A percentile compares a stretch with the other conserved stretches of the same genome.
phyloP scores from a whole-genome alignment of 2,329 filamentous ascomycete genomes.

The Aspergillus sp. region DNA sequence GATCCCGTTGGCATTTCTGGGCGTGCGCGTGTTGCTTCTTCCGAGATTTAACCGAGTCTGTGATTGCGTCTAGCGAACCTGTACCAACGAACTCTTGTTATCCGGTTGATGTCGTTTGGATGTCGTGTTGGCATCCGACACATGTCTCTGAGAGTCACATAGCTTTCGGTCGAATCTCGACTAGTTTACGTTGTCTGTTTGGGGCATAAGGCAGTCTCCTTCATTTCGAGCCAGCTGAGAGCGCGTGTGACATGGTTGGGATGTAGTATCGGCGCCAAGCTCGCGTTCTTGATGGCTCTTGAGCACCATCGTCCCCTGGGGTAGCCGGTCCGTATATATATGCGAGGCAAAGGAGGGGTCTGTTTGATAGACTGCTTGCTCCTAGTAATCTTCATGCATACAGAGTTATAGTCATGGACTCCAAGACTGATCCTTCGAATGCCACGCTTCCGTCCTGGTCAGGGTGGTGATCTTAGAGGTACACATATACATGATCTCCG shows the following conservation, averaged over 20 bases:
- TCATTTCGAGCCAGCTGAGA: neutral
- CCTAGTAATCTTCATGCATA: neutral
- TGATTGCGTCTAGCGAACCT: neutral
- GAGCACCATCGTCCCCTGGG: neutral
- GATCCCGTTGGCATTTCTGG: conserved; percentile 10
- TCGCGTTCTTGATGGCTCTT: neutral
- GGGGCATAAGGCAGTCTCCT: neutral
- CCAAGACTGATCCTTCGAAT: too few relatives aligned
- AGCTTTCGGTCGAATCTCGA: conserved; percentile 5
- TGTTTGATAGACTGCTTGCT: neutral
- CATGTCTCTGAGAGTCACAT: neutral
- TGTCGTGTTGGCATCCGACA: neutral
- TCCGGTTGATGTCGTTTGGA: neutral
- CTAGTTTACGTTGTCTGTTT: neutral
- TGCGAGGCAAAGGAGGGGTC: neutral
- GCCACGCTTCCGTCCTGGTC: too few relatives aligned
- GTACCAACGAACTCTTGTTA: neutral
- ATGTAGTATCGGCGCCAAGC: neutral
- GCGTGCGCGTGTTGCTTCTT: conserved; percentile 9
- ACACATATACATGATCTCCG: too few relatives aligned
- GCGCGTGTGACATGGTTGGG: neutral
- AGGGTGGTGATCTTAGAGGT: too few relatives aligned
- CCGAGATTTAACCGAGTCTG: conserved; percentile 2
- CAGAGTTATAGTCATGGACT: neutral
- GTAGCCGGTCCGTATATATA: neutral